Evolutionary conservation across 2,329 filamentous ascomycete genomes (phyloP).

Genomic region (Davidsoniella virescens): DNA sequence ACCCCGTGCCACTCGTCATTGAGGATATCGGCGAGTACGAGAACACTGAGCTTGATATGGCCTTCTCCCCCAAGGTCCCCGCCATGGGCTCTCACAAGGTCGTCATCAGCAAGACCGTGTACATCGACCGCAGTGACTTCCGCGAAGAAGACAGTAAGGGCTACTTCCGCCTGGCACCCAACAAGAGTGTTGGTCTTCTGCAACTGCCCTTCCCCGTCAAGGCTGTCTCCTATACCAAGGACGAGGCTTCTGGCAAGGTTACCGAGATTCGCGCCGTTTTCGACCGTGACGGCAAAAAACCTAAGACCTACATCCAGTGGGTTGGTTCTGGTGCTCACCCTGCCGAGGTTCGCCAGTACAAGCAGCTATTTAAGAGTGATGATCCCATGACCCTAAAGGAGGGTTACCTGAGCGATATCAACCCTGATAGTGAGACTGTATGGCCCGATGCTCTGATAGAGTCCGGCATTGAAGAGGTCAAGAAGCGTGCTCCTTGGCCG

Average conservation of each 20-base stretch:
- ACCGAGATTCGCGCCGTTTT: conserved; percentile 46
- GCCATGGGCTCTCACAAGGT: conserved; percentile 44
- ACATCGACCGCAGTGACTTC: conserved; percentile 73
- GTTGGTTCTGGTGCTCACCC: conserved; percentile 49
- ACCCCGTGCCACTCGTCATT: conserved; percentile 69
- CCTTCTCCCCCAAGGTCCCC: conserved; percentile 71
- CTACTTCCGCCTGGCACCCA: conserved; percentile 67
- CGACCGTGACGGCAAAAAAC: conserved; percentile 54
- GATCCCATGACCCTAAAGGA: conserved; percentile 63
- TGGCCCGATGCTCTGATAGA: conserved; percentile 68
- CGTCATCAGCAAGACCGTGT: conserved; percentile 59
- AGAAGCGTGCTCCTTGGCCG: conserved; percentile 61
- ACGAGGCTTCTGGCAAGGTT: conserved; percentile 45
- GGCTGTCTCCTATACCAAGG: conserved; percentile 53
- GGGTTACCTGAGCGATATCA: conserved; percentile 71
- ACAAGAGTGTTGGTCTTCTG: conserved; percentile 60
- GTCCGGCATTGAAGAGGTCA: conserved; percentile 65
- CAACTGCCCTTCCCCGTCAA: conserved; percentile 57
- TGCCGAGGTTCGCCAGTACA: conserved; percentile 64
- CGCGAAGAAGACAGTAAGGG: conserved; percentile 56
- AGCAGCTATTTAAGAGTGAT: conserved; percentile 71
- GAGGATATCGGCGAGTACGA: conserved; percentile 60
- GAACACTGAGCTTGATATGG: conserved; percentile 44
- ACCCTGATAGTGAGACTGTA: conserved; percentile 68
- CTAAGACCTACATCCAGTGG: conserved; percentile 86